These are phyloP conservation scores for Nepenthes gracilis DNA, from an alignment of 148 eudicot species.

Conservation along the genomic window DNA sequence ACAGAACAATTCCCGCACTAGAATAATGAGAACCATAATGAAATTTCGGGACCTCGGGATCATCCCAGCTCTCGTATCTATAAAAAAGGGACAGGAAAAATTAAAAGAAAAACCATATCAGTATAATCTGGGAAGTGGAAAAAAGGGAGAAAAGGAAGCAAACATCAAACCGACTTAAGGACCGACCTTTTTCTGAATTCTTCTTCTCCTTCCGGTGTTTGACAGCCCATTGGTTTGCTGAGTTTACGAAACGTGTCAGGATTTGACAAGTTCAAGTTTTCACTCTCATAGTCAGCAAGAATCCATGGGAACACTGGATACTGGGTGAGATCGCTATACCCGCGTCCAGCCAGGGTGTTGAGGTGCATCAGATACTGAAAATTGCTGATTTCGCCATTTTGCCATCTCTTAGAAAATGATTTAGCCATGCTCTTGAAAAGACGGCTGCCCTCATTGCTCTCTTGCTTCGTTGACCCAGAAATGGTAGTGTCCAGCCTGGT, in stretches of 20 bases:
- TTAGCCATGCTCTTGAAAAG: constrained; percentile 93
- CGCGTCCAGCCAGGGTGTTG: constrained; percentile 98
- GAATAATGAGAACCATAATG: constrained; percentile 99
- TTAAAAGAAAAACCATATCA: not conserved
- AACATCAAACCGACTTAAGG: not conserved
- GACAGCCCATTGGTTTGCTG: constrained; percentile 99
- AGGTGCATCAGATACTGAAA: constrained; percentile 99
- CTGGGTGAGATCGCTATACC: constrained; percentile 98
- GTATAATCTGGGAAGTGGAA: not conserved
- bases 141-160: not conserved
- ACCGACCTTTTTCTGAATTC: constrained; percentile 85
- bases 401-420: constrained; percentile 98
- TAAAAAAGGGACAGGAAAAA: not conserved
- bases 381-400: constrained; percentile 98
- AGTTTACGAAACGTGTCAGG: constrained; percentile 75
- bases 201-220: constrained; percentile 87
- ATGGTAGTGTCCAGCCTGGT: constrained; percentile 95
- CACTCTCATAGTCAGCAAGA: constrained; percentile 95
- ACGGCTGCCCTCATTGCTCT: constrained; percentile 86
- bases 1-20: constrained; percentile 97
- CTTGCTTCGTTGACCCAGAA: constrained; percentile 86
- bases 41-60: constrained; percentile 97
- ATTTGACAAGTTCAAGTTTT: constrained; percentile 63
- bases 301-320: constrained; percentile 99
- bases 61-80: constrained; percentile 99